Percentiles rank a stretch among this genome's conserved stretches.
Conservation (phyloP, 148 eudicot genomes). For the Camellia japonica region DNA sequence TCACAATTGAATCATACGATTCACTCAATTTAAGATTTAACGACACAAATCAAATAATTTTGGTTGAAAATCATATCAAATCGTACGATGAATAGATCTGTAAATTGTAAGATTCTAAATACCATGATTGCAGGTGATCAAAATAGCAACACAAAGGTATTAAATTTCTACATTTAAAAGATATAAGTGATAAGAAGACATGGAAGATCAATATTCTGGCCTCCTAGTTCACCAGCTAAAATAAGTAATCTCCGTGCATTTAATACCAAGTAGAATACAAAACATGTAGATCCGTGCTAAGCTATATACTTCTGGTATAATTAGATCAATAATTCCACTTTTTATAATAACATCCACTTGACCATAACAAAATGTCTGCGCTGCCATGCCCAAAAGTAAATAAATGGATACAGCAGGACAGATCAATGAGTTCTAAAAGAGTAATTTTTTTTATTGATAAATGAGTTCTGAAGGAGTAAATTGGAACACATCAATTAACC, state of each 20-base stretch:
- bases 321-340: neutral
- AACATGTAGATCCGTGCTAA: no score
- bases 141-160: no score
- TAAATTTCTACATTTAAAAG: no score
- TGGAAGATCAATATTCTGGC: slow-evolving; percentile 2
- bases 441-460: neutral
- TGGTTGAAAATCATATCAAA: no score
- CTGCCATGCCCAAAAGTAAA: neutral
- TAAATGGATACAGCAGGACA: neutral
- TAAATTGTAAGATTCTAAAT: no score
- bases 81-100: no score
- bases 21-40: no score
- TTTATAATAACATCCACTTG: neutral
- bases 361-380: neutral
- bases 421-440: neutral
- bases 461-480: neutral
- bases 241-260: neutral
- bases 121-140: no score
- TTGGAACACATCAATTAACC: neutral
- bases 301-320: neutral
- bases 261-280: no score
- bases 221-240: slow-evolving; percentile 8
- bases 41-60: no score
- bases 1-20: no score
- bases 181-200: neutral